These are phyloP conservation scores for Euclidium syriacum DNA, from an alignment of 345 rosid species.

Conservation along the genomic window DNA sequence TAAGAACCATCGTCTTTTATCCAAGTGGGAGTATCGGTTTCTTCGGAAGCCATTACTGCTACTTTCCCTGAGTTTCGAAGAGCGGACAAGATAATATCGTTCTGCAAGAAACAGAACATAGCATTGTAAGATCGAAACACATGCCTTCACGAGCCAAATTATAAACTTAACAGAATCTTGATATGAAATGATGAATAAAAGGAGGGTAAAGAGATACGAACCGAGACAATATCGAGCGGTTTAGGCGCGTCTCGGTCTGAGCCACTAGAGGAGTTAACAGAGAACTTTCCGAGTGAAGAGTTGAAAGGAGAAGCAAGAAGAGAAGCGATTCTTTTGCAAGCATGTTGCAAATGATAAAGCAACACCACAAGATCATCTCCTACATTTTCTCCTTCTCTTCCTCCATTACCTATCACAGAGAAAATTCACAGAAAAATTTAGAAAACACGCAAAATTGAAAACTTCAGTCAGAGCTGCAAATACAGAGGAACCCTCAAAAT, in stretches of 20 bases:
- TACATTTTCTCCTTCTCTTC: conserved; percentile 49
- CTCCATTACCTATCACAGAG: conserved; percentile 46
- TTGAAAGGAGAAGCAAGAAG: conserved; percentile 88
- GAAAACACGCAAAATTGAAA: neutral
- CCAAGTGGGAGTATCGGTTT: conserved; percentile 74
- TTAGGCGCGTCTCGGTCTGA: conserved; percentile 75
- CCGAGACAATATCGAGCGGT: conserved; percentile 81
- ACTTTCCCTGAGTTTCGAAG: conserved; percentile 81
- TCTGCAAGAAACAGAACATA: conserved; percentile 40
- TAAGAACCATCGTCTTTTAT: conserved; percentile 62
- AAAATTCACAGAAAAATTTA: neutral
- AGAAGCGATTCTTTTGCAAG: conserved; percentile 87
- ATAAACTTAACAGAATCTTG: too few species aligned
- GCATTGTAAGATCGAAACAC: neutral
- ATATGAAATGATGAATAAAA: conserved; percentile 1
- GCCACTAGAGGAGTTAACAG: conserved; percentile 30
- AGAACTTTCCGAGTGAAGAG: conserved; percentile 52
- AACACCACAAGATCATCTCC: conserved; percentile 70
- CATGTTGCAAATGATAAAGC: conserved; percentile 74
- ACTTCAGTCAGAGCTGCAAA: neutral
- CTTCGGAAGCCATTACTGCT: conserved; percentile 94
- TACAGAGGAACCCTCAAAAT: conserved; percentile 6
- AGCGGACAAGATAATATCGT: conserved; percentile 70
- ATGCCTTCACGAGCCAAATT: too few species aligned
- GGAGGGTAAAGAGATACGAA: conserved; percentile 22